These are phyloP conservation scores for Aspergillus olivimuriae DNA, from an alignment of 495 filamentous ascomycete genomes.

Conservation along the genomic window DNA sequence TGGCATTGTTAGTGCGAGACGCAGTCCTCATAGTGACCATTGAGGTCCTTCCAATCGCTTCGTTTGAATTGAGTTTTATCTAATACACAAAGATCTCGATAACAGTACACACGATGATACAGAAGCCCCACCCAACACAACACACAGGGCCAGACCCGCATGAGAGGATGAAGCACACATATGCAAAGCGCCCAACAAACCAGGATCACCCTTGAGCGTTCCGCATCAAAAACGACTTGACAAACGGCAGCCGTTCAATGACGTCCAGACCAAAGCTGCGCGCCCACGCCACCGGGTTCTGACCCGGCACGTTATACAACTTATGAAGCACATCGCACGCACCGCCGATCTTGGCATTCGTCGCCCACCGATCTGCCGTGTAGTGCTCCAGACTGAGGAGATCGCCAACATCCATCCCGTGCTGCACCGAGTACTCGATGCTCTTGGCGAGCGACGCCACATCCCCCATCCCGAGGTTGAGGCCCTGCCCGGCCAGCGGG, in stretches of 20 bases:
- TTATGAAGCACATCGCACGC: conserved; percentile 92
- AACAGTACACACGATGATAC: no score
- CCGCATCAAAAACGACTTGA: conserved; percentile 86
- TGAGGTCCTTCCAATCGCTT: no score
- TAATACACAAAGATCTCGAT: no score
- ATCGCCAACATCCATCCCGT: conserved; percentile 80
- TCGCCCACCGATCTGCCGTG: conserved; percentile 65
- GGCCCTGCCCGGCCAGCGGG: conserved; percentile 87
- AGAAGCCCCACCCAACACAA: conserved; percentile 25
- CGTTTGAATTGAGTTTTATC: no score
- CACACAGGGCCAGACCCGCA: conserved; percentile 1
- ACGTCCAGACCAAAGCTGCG: conserved; percentile 70
- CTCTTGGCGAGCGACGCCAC: conserved; percentile 66
- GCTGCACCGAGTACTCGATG: conserved; percentile 67
- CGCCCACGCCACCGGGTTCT: conserved; percentile 67
- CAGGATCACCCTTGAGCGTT: conserved; percentile 67
- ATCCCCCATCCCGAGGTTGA: conserved; percentile 90
- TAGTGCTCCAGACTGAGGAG: conserved; percentile 73
- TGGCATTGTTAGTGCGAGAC: no score
- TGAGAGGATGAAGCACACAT: neutral
- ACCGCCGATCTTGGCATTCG: conserved; percentile 80
- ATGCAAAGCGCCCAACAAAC: neutral
- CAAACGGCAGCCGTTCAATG: conserved; percentile 66
- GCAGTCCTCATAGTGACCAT: no score
- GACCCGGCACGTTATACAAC: conserved; percentile 67